phyloP scores from a whole-genome alignment of 805 yeast genomes.

The Ogataea degrootiae region DNA sequence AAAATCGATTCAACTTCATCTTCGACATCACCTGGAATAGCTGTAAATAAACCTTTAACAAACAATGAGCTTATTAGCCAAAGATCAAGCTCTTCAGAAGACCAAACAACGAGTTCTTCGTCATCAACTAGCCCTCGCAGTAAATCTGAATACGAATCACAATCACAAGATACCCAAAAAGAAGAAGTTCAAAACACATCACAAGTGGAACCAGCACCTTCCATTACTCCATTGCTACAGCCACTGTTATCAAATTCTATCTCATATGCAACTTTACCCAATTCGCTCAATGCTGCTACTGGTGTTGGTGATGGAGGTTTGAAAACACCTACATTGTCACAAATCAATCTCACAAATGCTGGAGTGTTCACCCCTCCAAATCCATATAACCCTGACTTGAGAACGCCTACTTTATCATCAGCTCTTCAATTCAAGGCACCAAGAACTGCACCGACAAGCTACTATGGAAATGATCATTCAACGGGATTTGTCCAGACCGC shows the following conservation, averaged over 20 bases:
- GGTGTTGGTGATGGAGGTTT: background rate
- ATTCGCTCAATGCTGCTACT: background rate
- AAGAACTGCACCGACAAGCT: background rate
- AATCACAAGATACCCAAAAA: no score
- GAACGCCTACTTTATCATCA: no score
- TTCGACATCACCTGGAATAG: no score
- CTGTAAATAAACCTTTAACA: no score
- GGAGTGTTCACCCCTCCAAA: background rate
- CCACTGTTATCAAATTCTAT: background rate
- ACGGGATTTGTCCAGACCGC: constrained; percentile 9
- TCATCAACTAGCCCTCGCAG: no score
- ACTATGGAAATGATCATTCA: constrained; percentile 7
- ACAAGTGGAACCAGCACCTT: background rate
- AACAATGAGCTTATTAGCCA: no score
- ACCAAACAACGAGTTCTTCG: no score
- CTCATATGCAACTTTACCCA: background rate
- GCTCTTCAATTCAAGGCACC: background rate
- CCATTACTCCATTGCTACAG: background rate
- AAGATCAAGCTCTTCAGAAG: no score
- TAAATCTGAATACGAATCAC: no score
- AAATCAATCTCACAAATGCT: background rate
- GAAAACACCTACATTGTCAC: constrained; percentile 1
- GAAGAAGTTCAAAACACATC: background rate
- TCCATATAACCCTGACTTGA: background rate
- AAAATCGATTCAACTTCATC: no score